Percentiles rank a stretch among this genome's conserved stretches.
Evolutionary conservation across 2,329 filamentous ascomycete species (phyloP).

Genomic region (Coniochaeta ligniaria): DNA sequence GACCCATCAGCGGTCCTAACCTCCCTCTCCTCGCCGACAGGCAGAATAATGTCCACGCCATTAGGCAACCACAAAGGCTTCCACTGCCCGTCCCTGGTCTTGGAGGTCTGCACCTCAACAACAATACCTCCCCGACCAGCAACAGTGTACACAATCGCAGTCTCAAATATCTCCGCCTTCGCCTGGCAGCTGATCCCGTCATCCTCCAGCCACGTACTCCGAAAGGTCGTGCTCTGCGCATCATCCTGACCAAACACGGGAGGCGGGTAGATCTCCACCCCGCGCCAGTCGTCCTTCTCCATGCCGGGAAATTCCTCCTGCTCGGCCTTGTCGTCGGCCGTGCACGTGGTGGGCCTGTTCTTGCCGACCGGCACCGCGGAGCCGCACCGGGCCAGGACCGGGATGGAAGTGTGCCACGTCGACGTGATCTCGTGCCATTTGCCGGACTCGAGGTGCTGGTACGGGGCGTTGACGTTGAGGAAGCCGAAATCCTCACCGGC

Average conservation of each 20-base stretch:
- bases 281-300: conserved; percentile 23
- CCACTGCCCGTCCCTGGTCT: conserved; percentile 13
- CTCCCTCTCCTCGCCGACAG: conserved; percentile 22
- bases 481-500: conserved; percentile 41
- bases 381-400: conserved; percentile 22
- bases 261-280: conserved; percentile 26
- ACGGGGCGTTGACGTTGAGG: conserved; percentile 49
- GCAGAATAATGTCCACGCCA: conserved; percentile 19
- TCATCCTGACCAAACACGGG: conserved; percentile 4
- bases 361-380: conserved; percentile 25
- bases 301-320: conserved; percentile 20
- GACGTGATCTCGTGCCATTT: conserved; percentile 21
- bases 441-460: conserved; percentile 36
- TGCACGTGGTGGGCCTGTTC: conserved; percentile 16
- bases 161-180: conserved; percentile 15
- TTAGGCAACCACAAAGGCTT: conserved; percentile 19
- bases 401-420: conserved; percentile 22
- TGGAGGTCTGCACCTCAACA: conserved; percentile 9
- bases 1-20: conserved; percentile 8
- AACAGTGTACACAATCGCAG: conserved; percentile 14
- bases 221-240: conserved; percentile 9
- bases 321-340: conserved; percentile 10
- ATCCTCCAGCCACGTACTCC: conserved; percentile 22
- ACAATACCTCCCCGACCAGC: conserved; percentile 7
- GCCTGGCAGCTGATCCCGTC: conserved; percentile 19